Conservation (phyloP, 2,329 filamentous ascomycete genomes). For the Paracorniculantispora psalliotae region DNA sequence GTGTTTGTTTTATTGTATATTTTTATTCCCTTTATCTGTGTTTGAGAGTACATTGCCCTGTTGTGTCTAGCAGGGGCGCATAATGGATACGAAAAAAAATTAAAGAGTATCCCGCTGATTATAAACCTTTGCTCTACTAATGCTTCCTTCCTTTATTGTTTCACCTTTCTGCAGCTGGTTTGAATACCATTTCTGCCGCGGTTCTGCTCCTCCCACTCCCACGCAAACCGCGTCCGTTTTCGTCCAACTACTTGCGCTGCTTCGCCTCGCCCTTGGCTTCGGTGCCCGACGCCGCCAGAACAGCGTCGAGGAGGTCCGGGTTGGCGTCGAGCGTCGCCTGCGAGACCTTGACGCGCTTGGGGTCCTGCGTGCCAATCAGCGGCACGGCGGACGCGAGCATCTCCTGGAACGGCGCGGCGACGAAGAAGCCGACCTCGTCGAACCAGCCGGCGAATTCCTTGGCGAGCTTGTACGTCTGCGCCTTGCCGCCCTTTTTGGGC, state of each 20-base stretch:
- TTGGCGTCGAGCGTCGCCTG: slow-evolving; percentile 35
- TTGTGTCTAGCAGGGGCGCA: neutral
- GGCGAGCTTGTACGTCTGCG: slow-evolving; percentile 45
- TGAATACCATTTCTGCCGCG: no score
- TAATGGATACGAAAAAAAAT: neutral
- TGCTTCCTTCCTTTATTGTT: no score
- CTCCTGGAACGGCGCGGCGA: slow-evolving; percentile 71
- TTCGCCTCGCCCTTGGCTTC: slow-evolving; percentile 36
- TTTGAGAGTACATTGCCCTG: neutral
- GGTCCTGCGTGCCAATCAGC: slow-evolving; percentile 60
- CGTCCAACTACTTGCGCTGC: slow-evolving; percentile 39
- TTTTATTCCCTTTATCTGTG: neutral
- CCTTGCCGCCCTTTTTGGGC: slow-evolving; percentile 34
- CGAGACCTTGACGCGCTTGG: slow-evolving; percentile 45
- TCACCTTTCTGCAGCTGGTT: neutral
- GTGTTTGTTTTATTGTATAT: neutral
- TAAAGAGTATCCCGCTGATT: neutral
- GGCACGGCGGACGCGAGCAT: slow-evolving; percentile 67
- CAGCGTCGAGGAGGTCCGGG: slow-evolving; percentile 45
- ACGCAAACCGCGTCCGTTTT: neutral
- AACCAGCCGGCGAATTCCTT: slow-evolving; percentile 73
- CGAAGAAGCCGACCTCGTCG: slow-evolving; percentile 65
- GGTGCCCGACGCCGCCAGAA: slow-evolving; percentile 35
- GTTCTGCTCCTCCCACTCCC: no score
- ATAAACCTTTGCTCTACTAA: neutral